Conservation (phyloP, 441 rosid genomes). For the Pelargonium myrrhifolium region DNA sequence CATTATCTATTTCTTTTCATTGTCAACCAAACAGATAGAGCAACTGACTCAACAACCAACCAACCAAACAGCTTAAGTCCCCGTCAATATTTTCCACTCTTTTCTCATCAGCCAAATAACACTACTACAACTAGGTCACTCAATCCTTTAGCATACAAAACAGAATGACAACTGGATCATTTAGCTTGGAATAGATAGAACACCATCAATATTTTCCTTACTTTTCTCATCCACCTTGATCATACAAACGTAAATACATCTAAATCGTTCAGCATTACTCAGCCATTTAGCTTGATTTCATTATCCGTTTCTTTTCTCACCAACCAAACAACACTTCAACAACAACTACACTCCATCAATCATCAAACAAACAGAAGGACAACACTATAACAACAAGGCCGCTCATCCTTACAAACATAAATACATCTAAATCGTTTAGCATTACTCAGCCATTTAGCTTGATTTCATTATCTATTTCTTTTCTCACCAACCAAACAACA, state of each 20-base stretch:
- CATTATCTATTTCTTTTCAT: not conserved
- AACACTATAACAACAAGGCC: not conserved
- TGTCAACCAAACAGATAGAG: not conserved
- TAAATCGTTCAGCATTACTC: too few relatives aligned
- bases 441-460: too few relatives aligned
- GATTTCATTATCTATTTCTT: too few relatives aligned
- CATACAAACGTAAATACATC: too few relatives aligned
- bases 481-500: conserved; percentile 2
- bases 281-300: too few relatives aligned
- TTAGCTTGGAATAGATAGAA: not conserved
- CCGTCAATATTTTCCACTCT: not conserved
- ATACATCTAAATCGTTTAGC: too few relatives aligned
- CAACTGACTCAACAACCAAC: not conserved
- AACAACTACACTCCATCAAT: not conserved
- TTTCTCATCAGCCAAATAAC: not conserved
- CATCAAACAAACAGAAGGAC: not conserved
- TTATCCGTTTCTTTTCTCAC: too few relatives aligned
- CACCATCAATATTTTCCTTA: not conserved
- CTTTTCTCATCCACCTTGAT: too few relatives aligned
- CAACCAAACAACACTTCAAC: not conserved
- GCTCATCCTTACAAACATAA: too few relatives aligned
- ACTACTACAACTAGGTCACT: not conserved
- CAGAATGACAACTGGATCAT: too few relatives aligned
- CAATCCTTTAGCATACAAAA: not conserved
- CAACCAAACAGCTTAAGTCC: not conserved